Conservation (phyloP, 108 stramenopile species). For the Seminavis robusta region DNA sequence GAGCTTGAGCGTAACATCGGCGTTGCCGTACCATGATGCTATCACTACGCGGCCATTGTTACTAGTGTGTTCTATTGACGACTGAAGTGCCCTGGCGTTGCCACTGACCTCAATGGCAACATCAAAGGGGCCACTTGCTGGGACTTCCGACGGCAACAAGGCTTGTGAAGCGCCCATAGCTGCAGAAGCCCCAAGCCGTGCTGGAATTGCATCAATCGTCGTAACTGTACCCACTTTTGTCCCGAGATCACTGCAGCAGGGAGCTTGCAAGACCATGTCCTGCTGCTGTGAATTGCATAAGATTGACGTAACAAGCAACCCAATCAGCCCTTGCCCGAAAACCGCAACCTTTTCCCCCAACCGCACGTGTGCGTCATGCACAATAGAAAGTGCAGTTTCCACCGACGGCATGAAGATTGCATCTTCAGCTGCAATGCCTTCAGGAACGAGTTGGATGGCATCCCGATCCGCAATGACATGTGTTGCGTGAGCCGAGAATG, state of each 20-base stretch:
- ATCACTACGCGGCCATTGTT: conserved; percentile 81
- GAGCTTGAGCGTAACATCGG: conserved; percentile 67
- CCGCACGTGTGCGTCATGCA: conserved; percentile 84
- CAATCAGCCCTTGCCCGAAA: conserved; percentile 91
- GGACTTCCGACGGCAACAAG: conserved; percentile 46
- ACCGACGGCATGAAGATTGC: conserved; percentile 94
- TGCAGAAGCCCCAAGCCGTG: conserved; percentile 63
- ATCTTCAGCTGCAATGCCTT: conserved; percentile 80
- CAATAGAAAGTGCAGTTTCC: conserved; percentile 88
- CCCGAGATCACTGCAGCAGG: not conserved
- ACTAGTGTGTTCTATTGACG: conserved; percentile 74
- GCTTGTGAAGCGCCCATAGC: conserved; percentile 79
- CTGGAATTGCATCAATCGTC: conserved; percentile 72
- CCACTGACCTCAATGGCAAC: conserved; percentile 91
- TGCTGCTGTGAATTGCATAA: conserved; percentile 8
- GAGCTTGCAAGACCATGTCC: too few species aligned
- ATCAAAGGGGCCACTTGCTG: conserved; percentile 70
- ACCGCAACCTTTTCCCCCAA: conserved; percentile 88
- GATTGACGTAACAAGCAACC: conserved; percentile 82
- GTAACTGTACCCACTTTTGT: conserved; percentile 44
- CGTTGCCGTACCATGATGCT: conserved; percentile 88
- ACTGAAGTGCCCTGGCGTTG: conserved; percentile 74
- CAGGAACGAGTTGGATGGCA: conserved; percentile 77
- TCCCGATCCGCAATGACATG: conserved; percentile 65
- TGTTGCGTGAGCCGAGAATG: conserved; percentile 84